These are phyloP conservation scores for Suhomyces ambrosiae DNA, from an alignment of 1,139 yeast genomes.

Conservation along the genomic window DNA sequence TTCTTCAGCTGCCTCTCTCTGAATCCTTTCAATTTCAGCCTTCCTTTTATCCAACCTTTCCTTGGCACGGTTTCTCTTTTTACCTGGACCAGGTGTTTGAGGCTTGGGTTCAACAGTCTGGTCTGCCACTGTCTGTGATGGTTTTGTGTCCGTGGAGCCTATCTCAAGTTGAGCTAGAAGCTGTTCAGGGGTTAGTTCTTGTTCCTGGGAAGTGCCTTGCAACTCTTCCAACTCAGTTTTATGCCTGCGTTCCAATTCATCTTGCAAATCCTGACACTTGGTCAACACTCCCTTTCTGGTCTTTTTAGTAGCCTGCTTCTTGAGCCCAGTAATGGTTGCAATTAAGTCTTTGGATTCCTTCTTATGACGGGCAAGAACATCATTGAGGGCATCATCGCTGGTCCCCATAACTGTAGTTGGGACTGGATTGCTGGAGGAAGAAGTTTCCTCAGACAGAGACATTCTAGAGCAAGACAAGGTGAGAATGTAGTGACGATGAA, in stretches of 20 bases:
- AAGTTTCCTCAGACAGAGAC: not conserved
- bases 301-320: slow-evolving; percentile 81
- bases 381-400: not conserved
- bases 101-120: not conserved
- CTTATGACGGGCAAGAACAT: slow-evolving; percentile 59
- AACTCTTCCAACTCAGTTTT: slow-evolving; percentile 38
- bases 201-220: slow-evolving; percentile 24
- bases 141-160: too few species aligned
- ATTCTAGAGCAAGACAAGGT: not conserved
- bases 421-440: not conserved
- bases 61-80: slow-evolving; percentile 73
- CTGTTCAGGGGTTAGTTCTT: slow-evolving; percentile 64
- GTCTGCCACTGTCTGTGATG: too few species aligned
- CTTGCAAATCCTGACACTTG: slow-evolving; percentile 62
- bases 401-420: not conserved
- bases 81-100: slow-evolving; percentile 1
- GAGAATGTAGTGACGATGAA: not conserved
- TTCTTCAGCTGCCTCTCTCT: slow-evolving; percentile 71
- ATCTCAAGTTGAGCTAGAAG: slow-evolving; percentile 60
- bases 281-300: slow-evolving; percentile 61
- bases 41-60: slow-evolving; percentile 78
- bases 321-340: slow-evolving; percentile 70
- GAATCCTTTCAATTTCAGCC: slow-evolving; percentile 63
- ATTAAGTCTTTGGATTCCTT: slow-evolving; percentile 68
- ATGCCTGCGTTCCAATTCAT: slow-evolving; percentile 56